Evolutionary conservation across 164 flowering plant genomes (phyloP).

Genomic region (Vitis riparia): DNA sequence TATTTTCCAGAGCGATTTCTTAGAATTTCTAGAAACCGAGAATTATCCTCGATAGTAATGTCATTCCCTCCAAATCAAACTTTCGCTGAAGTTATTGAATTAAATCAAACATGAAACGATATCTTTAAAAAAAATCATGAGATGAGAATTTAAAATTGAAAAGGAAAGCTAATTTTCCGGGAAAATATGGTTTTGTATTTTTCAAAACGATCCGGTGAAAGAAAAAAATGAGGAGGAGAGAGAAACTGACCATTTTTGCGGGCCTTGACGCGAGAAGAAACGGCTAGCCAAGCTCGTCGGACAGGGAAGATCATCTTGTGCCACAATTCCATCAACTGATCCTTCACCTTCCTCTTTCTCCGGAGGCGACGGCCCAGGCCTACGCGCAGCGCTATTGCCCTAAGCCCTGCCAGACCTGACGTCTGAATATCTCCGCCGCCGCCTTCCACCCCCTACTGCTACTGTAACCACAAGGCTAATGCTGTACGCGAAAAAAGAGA

Average conservation of each 20-base stretch:
- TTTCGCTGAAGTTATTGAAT: too few species aligned
- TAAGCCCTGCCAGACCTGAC: constrained; percentile 19
- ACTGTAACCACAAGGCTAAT: not conserved
- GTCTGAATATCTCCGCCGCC: not conserved
- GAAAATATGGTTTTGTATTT: too few species aligned
- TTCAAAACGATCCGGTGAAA: not conserved
- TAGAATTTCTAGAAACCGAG: too few species aligned
- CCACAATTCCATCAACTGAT: constrained; percentile 37
- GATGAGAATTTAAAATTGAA: too few species aligned
- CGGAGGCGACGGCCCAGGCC: not conserved
- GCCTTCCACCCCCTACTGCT: not conserved
- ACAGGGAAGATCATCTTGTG: constrained; percentile 48
- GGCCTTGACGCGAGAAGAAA: constrained; percentile 41
- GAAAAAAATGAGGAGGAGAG: not conserved
- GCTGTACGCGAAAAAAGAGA: too few species aligned
- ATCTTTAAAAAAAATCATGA: too few species aligned
- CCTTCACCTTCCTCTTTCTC: constrained; percentile 11
- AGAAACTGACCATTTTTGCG: constrained; percentile 34
- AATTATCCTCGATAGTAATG: too few species aligned
- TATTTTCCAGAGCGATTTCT: too few species aligned
- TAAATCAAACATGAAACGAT: too few species aligned
- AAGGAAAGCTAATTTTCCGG: too few species aligned
- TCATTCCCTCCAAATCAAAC: too few species aligned
- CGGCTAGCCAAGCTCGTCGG: constrained; percentile 37
- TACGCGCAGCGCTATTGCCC: constrained; percentile 7